phyloP scores from a whole-genome alignment of 2,329 filamentous ascomycete species.

The Allantophomopsis lycopodina region DNA sequence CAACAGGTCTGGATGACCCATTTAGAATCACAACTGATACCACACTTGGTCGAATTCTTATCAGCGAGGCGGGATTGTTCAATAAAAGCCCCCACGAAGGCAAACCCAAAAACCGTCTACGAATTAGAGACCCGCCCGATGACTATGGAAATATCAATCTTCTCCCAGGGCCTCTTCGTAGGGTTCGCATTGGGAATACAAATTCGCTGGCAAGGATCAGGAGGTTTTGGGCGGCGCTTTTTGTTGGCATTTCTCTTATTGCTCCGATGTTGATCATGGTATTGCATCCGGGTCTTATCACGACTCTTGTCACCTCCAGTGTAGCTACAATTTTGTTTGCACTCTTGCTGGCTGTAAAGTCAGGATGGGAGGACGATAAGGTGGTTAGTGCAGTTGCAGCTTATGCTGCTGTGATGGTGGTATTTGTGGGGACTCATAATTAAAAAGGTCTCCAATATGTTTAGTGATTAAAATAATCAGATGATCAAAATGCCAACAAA shows the following conservation, averaged over 20 bases:
- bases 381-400: neutral
- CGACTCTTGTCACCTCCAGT: neutral
- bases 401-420: neutral
- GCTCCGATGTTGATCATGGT: neutral
- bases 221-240: neutral
- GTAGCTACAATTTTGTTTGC: neutral
- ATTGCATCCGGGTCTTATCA: neutral
- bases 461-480: no score
- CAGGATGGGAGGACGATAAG: neutral
- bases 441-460: no score
- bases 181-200: neutral
- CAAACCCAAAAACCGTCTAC: neutral
- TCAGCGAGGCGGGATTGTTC: neutral
- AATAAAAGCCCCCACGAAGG: neutral
- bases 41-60: neutral
- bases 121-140: neutral
- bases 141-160: neutral
- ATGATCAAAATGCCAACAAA: no score
- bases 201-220: neutral
- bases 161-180: neutral
- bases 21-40: neutral
- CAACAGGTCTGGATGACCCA: neutral
- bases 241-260: neutral
- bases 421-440: neutral
- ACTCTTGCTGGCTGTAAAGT: neutral